Evolutionary conservation across 352 stramenopile species (phyloP).

Genomic region (Phytophthora multivora): DNA sequence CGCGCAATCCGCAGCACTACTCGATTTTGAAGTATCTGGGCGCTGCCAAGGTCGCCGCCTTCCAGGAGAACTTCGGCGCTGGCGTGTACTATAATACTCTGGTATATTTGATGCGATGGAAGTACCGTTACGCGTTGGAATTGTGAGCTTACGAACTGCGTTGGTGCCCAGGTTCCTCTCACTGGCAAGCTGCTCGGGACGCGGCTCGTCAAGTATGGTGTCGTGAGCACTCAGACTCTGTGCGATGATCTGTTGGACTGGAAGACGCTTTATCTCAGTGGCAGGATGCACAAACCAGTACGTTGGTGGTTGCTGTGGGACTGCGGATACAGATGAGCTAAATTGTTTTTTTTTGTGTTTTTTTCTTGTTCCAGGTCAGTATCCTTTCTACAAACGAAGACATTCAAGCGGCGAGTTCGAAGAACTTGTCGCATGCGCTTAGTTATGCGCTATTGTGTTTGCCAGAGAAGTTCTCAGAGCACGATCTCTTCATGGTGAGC

Average conservation of each 20-base stretch:
- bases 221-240: constrained; percentile 83
- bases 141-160: not conserved
- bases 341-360: not conserved
- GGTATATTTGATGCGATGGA: constrained; percentile 19
- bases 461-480: constrained; percentile 80
- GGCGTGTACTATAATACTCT: constrained; percentile 89
- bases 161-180: constrained; percentile 53
- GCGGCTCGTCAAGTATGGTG: constrained; percentile 89
- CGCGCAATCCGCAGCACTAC: constrained; percentile 79
- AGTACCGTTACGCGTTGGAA: not conserved
- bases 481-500: constrained; percentile 83
- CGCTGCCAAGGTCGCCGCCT: constrained; percentile 50
- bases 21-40: constrained; percentile 80
- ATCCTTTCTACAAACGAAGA: constrained; percentile 53
- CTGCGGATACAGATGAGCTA: constrained; percentile 6
- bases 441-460: constrained; percentile 78
- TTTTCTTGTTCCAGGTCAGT: constrained; percentile 56
- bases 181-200: constrained; percentile 56
- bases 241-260: constrained; percentile 78
- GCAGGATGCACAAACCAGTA: constrained; percentile 88
- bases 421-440: constrained; percentile 76
- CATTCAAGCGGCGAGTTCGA: constrained; percentile 54
- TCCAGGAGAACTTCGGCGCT: constrained; percentile 82
- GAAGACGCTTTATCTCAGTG: constrained; percentile 88
- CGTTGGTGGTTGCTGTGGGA: constrained; percentile 13